phyloP scores from a whole-genome alignment of 257 asterid genomes.

The Nicotiana tomentosiformis region DNA sequence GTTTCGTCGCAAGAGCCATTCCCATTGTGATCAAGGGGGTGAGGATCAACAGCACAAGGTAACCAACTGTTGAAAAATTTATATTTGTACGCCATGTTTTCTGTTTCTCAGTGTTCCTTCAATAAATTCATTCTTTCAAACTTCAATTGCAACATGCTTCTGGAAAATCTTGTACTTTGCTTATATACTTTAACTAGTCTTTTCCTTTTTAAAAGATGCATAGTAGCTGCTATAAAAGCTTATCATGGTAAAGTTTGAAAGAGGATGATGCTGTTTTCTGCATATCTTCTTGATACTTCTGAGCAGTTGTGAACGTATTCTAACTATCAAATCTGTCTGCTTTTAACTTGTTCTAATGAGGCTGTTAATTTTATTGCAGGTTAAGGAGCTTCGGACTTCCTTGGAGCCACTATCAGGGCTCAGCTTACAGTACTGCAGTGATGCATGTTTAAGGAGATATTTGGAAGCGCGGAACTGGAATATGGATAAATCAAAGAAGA shows the following conservation, averaged over 20 bases:
- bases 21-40: conserved; percentile 40
- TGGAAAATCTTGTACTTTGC: too few species aligned
- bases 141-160: neutral
- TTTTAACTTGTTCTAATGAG: neutral
- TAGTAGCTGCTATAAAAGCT: neutral
- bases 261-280: neutral
- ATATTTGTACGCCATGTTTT: neutral
- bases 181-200: too few species aligned
- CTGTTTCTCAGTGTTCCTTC: neutral
- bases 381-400: conserved; percentile 65
- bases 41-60: conserved; percentile 72
- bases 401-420: conserved; percentile 71
- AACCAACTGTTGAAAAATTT: conserved; percentile 6
- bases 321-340: neutral
- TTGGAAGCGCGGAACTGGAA: conserved; percentile 86
- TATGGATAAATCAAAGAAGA: conserved; percentile 76
- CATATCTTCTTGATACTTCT: neutral
- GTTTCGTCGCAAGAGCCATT: conserved; percentile 60
- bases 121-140: neutral
- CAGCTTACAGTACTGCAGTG: conserved; percentile 56
- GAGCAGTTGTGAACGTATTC: neutral
- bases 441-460: conserved; percentile 78
- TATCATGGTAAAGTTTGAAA: neutral
- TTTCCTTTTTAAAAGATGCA: neutral
- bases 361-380: conserved; percentile 31